Evolutionary conservation across 2,329 filamentous ascomycete species (phyloP), one percentile per base, ranked within the genome.

Genomic region (Mycosphaerella sp.): DNA sequence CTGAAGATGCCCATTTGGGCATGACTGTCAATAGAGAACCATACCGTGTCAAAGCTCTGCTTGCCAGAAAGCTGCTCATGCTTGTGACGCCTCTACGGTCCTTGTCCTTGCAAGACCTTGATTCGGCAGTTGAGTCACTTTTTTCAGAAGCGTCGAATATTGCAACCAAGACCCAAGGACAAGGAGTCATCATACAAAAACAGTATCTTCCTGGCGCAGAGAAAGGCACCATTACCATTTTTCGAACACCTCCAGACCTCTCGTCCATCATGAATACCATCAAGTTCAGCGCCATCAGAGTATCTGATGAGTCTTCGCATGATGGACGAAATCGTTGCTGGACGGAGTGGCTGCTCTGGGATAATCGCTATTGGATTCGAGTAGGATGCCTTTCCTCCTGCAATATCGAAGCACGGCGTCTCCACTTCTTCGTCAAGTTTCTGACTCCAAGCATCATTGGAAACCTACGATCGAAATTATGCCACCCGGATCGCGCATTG

Each of bases 341-440:
- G 53, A 59, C 50, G 14, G 45, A 41, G 9, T 76, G 69, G 64
- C 65, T 67, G 4, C 69, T 82, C 13, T 81, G 77, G 70, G 79
- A 81, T 59, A 70, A 73, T 41, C 71, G 79, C 16, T 81, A 71
- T 63, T 82, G 79, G 79, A 68, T 82, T 43, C 71, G 70, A 2
- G 49, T 81, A 9, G 60, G 64, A 10, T 21, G 43, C 27, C 36
- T 34, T n/a, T 36, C 7, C 9, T 40, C 25, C 17, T 12, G 14
- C 25, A 13, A 18, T 30, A 7, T 6, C 35, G 27, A 43, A 8
- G 13, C 18, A 28, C 12, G 12, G 16, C 51, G 30, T 4, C 36
- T 47, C 14, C 43, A 21, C 7, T 41, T 54, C 39, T 41, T 18
- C 13, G 32, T 50, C 12, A 39, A 25, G 8, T 54, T 50, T 17